These are phyloP conservation scores for Schwanniomyces polymorphus DNA, from an alignment of 805 yeast genomes.

Conservation along the genomic window DNA sequence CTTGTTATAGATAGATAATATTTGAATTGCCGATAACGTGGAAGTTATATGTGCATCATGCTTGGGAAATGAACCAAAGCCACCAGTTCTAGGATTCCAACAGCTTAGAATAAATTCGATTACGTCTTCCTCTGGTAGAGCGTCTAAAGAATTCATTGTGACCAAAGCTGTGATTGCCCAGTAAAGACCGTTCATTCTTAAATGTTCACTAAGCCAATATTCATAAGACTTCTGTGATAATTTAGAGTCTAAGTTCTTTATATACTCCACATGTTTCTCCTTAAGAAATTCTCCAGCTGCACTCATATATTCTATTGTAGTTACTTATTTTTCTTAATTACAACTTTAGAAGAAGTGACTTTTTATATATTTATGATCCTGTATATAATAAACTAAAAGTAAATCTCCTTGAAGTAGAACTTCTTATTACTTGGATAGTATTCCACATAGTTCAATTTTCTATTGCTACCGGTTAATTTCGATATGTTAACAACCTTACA, in stretches of 20 bases:
- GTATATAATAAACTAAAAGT: constrained; percentile 14
- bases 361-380: not conserved
- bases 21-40: constrained; percentile 85
- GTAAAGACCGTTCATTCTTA: constrained; percentile 86
- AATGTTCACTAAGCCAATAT: constrained; percentile 89
- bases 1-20: constrained; percentile 65
- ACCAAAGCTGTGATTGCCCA: constrained; percentile 89
- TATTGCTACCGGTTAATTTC: constrained; percentile 38
- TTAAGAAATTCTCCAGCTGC: constrained; percentile 5
- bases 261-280: constrained; percentile 34
- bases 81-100: constrained; percentile 59
- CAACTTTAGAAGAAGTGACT: not conserved
- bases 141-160: constrained; percentile 51
- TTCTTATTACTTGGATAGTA: constrained; percentile 62
- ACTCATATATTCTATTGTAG: not conserved
- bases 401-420: constrained; percentile 48
- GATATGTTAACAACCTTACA: constrained; percentile 80
- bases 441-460: constrained; percentile 65
- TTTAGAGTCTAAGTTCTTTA: constrained; percentile 35
- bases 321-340: not conserved
- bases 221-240: constrained; percentile 52
- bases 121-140: constrained; percentile 62
- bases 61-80: constrained; percentile 85
- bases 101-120: constrained; percentile 70
- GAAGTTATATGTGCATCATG: constrained; percentile 88